phyloP scores from a whole-genome alignment of 208 protist genomes.

The Leishmania tropica region DNA sequence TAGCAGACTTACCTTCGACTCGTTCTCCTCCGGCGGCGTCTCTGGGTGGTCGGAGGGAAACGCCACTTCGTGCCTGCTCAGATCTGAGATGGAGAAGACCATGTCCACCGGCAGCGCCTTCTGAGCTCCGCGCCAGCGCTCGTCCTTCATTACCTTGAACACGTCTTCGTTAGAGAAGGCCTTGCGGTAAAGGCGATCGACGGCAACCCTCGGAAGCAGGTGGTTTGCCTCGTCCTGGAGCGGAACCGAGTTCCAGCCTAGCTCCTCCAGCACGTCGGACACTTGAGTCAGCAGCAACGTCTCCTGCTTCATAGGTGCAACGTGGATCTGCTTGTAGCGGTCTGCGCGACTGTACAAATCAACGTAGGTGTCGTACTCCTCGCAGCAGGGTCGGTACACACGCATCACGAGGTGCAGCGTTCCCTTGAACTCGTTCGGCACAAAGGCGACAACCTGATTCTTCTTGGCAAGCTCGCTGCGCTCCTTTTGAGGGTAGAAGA shows the following conservation, averaged over 20 bases:
- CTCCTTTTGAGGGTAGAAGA: slow-evolving; percentile 87
- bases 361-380: slow-evolving; percentile 87
- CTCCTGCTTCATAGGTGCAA: slow-evolving; percentile 87
- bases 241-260: slow-evolving; percentile 63
- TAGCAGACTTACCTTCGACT: slow-evolving; percentile 74
- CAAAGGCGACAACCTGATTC: slow-evolving; percentile 75
- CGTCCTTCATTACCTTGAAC: slow-evolving; percentile 52
- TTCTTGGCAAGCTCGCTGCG: slow-evolving; percentile 51
- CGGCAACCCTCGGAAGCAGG: slow-evolving; percentile 22
- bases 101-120: slow-evolving; percentile 65
- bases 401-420: slow-evolving; percentile 73
- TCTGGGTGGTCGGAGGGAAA: slow-evolving; percentile 62
- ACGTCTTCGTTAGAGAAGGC: slow-evolving; percentile 52
- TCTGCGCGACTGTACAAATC: slow-evolving; percentile 84
- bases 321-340: slow-evolving; percentile 78
- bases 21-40: slow-evolving; percentile 76
- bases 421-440: slow-evolving; percentile 78
- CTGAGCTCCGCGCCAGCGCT: slow-evolving; percentile 42
- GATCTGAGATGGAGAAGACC: slow-evolving; percentile 56
- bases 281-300: slow-evolving; percentile 70
- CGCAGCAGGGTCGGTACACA: slow-evolving; percentile 66
- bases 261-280: slow-evolving; percentile 82
- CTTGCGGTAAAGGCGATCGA: slow-evolving; percentile 62
- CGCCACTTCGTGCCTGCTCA: slow-evolving; percentile 68
- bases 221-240: slow-evolving; percentile 39